Evolutionary conservation across 768 basidiomycete species (phyloP).

Genomic region (Fomitopsis serialis): DNA sequence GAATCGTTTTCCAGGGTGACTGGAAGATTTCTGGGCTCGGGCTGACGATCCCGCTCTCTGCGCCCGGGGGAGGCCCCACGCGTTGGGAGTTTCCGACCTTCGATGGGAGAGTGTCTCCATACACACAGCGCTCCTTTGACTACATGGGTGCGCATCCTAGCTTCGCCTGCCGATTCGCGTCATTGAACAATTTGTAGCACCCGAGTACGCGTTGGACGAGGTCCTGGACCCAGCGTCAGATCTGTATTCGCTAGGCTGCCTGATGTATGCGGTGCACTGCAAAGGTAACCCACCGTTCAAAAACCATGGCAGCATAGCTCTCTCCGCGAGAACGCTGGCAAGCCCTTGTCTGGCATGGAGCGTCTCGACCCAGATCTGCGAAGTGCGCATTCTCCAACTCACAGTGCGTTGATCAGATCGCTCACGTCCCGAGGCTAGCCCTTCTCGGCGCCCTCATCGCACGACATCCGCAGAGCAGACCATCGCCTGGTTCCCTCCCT

Average conservation of each 20-base stretch:
- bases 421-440: constrained; percentile 36
- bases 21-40: constrained; percentile 96
- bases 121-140: constrained; percentile 89
- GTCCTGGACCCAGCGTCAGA: constrained; percentile 82
- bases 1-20: constrained; percentile 63
- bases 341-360: constrained; percentile 56
- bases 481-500: constrained; percentile 76
- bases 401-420: constrained; percentile 6
- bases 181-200: constrained; percentile 46
- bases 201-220: constrained; percentile 93
- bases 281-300: constrained; percentile 84
- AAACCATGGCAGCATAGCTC: constrained; percentile 73
- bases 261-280: constrained; percentile 89
- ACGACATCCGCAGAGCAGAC: constrained; percentile 64
- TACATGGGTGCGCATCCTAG: constrained; percentile 66
- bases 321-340: constrained; percentile 65
- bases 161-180: no score
- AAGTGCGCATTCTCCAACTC: constrained; percentile 34
- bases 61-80: constrained; percentile 64
- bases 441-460: constrained; percentile 80
- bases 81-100: constrained; percentile 90
- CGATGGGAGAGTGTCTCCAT: constrained; percentile 73
- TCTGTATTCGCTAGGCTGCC: constrained; percentile 87
- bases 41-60: constrained; percentile 71
- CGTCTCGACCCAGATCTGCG: constrained; percentile 68